phyloP scores from a whole-genome alignment of 192 early-diverging fungal genomes.

The Backusella tarrabulga region DNA sequence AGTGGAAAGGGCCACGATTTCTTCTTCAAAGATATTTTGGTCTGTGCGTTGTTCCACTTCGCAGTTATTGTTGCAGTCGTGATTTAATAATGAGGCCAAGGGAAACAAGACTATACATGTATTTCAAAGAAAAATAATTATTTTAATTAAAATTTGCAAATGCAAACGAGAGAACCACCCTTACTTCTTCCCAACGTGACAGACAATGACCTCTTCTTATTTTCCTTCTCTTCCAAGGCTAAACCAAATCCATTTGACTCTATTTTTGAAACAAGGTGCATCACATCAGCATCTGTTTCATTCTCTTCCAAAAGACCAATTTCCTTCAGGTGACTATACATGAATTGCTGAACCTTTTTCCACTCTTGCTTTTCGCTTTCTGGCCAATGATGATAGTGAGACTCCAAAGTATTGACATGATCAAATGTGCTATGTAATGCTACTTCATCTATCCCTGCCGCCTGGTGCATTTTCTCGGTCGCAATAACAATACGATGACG shows the following conservation, averaged over 20 bases:
- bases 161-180: not conserved
- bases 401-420: slow-evolving; percentile 47
- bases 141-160: not conserved
- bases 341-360: slow-evolving; percentile 47
- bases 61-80: slow-evolving; percentile 59
- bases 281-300: slow-evolving; percentile 40
- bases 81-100: slow-evolving; percentile 65
- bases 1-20: not conserved
- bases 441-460: slow-evolving; percentile 1
- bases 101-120: slow-evolving; percentile 59
- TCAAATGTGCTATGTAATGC: slow-evolving; percentile 43
- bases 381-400: slow-evolving; percentile 62
- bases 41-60: slow-evolving; percentile 40
- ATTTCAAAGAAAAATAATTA: not conserved
- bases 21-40: slow-evolving; percentile 8
- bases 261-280: slow-evolving; percentile 55
- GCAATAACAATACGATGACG: slow-evolving; percentile 11
- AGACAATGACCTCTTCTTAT: slow-evolving; percentile 9
- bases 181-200: slow-evolving; percentile 8
- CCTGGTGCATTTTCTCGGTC: not conserved
- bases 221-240: slow-evolving; percentile 41
- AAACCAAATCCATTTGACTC: slow-evolving; percentile 75
- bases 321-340: slow-evolving; percentile 43
- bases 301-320: slow-evolving; percentile 38
- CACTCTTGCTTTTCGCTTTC: slow-evolving; percentile 56